phyloP scores from a whole-genome alignment of 2,329 filamentous ascomycete genomes.

The Emmonsiellopsis sp. region DNA sequence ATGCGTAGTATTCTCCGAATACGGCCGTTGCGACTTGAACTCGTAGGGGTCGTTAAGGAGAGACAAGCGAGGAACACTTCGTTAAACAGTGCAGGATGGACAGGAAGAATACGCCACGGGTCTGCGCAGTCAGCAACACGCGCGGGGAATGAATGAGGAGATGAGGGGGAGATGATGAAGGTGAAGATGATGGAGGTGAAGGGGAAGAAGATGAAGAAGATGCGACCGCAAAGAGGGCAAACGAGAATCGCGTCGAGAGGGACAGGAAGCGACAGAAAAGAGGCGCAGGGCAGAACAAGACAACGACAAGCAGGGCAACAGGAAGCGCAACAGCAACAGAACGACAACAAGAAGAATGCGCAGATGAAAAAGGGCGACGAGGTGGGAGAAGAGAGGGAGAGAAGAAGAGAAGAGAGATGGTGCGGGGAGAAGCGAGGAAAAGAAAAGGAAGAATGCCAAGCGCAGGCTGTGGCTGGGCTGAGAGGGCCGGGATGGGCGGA shows the following conservation, averaged over 20 bases:
- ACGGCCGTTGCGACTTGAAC: slow-evolving; percentile 26
- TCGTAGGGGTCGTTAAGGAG: slow-evolving; percentile 34
- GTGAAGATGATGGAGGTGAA: slow-evolving; percentile 38
- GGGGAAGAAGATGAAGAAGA: slow-evolving; percentile 32
- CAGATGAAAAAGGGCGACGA: background rate
- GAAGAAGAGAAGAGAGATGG: background rate
- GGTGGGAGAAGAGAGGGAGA: background rate
- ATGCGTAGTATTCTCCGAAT: slow-evolving; percentile 17
- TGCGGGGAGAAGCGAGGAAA: background rate
- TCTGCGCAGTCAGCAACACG: slow-evolving; percentile 5
- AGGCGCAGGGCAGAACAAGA: background rate
- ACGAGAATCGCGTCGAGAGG: slow-evolving; percentile 6
- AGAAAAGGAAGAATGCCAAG: background rate
- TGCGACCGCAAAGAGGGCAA: background rate
- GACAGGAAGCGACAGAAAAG: slow-evolving; percentile 2
- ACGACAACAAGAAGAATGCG: background rate
- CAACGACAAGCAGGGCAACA: background rate
- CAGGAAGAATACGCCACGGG: slow-evolving; percentile 9
- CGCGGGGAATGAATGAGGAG: slow-evolving; percentile 2
- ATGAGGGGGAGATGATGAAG: slow-evolving; percentile 14
- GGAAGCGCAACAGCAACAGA: background rate
- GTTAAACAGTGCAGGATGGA: slow-evolving; percentile 15
- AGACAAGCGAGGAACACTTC: slow-evolving; percentile 22
- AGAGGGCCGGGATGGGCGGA: background rate
- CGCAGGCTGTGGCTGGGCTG: background rate